Base-by-base conservation (phyloP, 441 rosid genomes). In the Theobroma grandiflorum region DNA sequence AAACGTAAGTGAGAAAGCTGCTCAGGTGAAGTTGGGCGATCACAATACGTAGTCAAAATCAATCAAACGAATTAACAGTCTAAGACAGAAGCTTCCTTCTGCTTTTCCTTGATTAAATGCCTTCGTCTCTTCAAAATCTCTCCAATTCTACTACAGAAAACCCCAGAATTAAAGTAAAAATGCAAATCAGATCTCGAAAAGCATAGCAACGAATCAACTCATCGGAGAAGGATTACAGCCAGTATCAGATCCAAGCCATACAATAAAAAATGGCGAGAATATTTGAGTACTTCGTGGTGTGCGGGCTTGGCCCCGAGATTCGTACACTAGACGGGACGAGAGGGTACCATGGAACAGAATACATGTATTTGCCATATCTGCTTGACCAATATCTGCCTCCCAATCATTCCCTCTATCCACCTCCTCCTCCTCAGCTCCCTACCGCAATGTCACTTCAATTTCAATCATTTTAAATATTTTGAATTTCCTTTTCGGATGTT, bases 381-480 rank as follows among this genome's bases (percentile, higher is more conserved):
- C 94, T 97, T 43, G 99, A 97, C 55, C 99, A 94, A 86, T 95
- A 83, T 81, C 99, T 99, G 76, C 87, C 90, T 74, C 87, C 88
- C 61, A 85, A 86, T 88, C 97, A 90, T 81, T 88, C 97, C 38
- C 93, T 87, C 40, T 88, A 86, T 79, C 89, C 98, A 81, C 88
- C 92, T 5, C 99, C 98, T 38, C 99, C 99, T 62, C 99, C 99
- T 73, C 99, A 95, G 84, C 98, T 97, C 77, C 90, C 99, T 18
- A 94, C 95, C 55, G 99, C 95, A 86, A 80, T 88, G 78, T 52
- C 11, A 40, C 58, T 61, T 12, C 37, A 38, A 18, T 58, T 20
- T 55, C 40, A 10, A 12, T 14, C 37, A 58, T 15, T 63, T 18
- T 75, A 18, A 45, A 3, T 26, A 26, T 70, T 68, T 20, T 65